These are phyloP conservation scores for Raffaelea arxii DNA, from an alignment of 2,329 filamentous ascomycete species.

Conservation along the genomic window DNA sequence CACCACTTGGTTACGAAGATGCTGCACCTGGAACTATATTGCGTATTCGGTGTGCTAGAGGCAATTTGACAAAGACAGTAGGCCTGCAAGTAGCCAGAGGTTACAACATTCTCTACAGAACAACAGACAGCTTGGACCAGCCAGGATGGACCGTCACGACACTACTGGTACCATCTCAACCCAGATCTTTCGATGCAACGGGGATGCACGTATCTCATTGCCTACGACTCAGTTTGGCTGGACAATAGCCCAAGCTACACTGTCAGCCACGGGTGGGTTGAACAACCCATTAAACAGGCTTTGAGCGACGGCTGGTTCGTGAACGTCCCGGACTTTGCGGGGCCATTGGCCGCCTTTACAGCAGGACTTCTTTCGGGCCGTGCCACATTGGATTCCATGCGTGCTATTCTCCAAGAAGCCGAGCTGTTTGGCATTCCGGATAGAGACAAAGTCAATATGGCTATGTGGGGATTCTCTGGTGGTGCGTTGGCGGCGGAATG, in stretches of 20 bases:
- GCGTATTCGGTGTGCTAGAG: constrained; percentile 17
- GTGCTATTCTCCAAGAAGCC: constrained; percentile 24
- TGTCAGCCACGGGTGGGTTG: constrained; percentile 13
- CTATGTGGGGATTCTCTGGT: constrained; percentile 45
- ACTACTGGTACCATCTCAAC: constrained; percentile 19
- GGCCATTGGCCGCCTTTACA: constrained; percentile 30
- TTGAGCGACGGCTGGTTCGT: constrained; percentile 34
- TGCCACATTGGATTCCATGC: constrained; percentile 30
- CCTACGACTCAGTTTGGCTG: constrained; percentile 27
- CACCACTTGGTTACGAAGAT: constrained; percentile 18
- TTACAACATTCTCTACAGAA: constrained; percentile 28
- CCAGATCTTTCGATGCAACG: constrained; percentile 20
- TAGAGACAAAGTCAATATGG: constrained; percentile 24
- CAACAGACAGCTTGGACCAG: constrained; percentile 21
- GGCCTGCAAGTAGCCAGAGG: constrained; percentile 12
- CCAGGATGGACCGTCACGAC: constrained; percentile 29
- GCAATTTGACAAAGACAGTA: constrained; percentile 15
- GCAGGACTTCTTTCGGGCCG: constrained; percentile 31
- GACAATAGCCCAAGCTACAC: constrained; percentile 29
- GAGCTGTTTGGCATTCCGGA: constrained; percentile 19
- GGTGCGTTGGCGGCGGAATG: constrained; percentile 38
- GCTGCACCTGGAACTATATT: constrained; percentile 18
- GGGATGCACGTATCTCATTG: constrained; percentile 32
- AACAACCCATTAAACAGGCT: constrained; percentile 21
- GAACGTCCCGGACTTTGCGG: constrained; percentile 35